phyloP scores from a whole-genome alignment of 805 yeast species.

The Candida michaelii region DNA sequence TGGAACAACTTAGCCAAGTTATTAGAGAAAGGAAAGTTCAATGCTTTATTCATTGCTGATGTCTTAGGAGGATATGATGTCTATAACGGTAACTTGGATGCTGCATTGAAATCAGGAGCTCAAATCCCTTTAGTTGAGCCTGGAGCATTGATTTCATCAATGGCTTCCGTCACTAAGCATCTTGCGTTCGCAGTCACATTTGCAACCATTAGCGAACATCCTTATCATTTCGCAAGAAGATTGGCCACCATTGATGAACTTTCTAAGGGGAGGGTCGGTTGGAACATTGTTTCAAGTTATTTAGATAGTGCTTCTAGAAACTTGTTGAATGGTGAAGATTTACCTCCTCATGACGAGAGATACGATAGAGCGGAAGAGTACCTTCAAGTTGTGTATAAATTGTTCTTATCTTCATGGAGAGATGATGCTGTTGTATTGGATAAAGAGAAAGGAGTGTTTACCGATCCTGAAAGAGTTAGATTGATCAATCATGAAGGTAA shows the following conservation, averaged over 20 bases:
- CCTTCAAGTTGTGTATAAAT: constrained; percentile 38
- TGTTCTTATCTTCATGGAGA: constrained; percentile 45
- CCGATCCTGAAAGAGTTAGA: constrained; percentile 41
- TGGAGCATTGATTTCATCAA: constrained; percentile 33
- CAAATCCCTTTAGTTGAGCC: constrained; percentile 44
- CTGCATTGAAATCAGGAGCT: constrained; percentile 34
- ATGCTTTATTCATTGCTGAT: constrained; percentile 42
- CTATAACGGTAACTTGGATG: constrained; percentile 39
- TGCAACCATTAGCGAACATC: constrained; percentile 44
- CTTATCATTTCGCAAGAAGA: constrained; percentile 43
- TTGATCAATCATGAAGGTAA: constrained; percentile 43
- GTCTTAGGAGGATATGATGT: constrained; percentile 42
- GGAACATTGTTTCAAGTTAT: constrained; percentile 47
- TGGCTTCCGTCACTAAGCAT: constrained; percentile 45
- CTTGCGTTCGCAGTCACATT: constrained; percentile 43
- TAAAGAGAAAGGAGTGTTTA: constrained; percentile 27
- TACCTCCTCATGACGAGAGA: constrained; percentile 42
- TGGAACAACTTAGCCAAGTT: constrained; percentile 42
- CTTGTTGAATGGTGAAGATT: constrained; percentile 32
- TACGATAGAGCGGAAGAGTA: constrained; percentile 43
- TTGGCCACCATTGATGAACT: constrained; percentile 46
- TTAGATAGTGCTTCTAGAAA: constrained; percentile 43
- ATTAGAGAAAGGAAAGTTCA: constrained; percentile 40
- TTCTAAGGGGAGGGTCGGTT: constrained; percentile 45
- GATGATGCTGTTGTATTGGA: constrained; percentile 42